phyloP scores from a whole-genome alignment of 148 eudicot genomes.

The Fallopia convolvulus region DNA sequence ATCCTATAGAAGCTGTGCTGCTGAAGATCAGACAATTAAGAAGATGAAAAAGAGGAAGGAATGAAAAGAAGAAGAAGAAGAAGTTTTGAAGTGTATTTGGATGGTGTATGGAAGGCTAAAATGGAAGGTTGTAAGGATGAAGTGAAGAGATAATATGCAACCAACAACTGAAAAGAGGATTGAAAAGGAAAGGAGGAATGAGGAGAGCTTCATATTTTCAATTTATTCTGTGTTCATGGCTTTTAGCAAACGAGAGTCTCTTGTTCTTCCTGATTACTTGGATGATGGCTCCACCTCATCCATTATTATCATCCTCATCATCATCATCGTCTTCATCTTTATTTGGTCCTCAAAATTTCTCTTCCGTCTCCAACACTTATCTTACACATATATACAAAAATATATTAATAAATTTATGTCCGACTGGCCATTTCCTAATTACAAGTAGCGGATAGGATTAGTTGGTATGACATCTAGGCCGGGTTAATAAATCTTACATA shows the following conservation, averaged over 20 bases:
- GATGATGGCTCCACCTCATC: conserved; percentile 12
- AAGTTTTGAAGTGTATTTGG: not conserved
- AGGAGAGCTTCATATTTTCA: conserved; percentile 3
- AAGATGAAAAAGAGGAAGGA: not conserved
- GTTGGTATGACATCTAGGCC: too few species aligned
- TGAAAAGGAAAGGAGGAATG: not conserved
- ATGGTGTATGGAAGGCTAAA: not conserved
- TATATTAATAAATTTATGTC: not conserved
- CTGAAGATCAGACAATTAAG: not conserved
- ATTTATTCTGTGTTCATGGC: conserved; percentile 4
- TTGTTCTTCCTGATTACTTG: conserved; percentile 5
- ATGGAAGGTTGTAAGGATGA: not conserved
- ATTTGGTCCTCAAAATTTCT: not conserved
- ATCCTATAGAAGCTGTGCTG: not conserved
- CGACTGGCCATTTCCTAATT: not conserved
- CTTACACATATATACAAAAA: not conserved
- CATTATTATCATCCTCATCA: not conserved
- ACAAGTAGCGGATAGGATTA: not conserved
- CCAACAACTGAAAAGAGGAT: not conserved
- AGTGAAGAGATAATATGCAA: not conserved
- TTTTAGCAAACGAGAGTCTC: not conserved
- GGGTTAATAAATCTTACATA: too few species aligned
- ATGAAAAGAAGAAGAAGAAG: not conserved
- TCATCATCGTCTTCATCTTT: not conserved
- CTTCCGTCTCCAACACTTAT: conserved; percentile 3